Percentiles rank a stretch among this genome's conserved stretches.
phyloP scores from a whole-genome alignment of 768 basidiomycete species.

The Termitomyces sp. region DNA sequence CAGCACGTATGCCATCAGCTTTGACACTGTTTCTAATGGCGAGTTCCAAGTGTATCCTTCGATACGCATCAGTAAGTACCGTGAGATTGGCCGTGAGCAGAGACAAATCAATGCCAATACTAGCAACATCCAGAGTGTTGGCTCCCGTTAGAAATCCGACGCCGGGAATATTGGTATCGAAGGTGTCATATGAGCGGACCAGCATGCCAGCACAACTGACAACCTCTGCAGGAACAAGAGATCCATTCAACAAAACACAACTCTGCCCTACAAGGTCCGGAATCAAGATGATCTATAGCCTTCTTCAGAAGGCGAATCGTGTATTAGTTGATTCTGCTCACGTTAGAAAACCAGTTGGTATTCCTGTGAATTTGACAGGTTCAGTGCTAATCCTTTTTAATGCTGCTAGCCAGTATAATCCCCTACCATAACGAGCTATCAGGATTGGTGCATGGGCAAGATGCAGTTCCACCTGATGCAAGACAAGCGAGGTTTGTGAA shows the following conservation, averaged over 20 bases:
- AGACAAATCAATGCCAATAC: constrained; percentile 50
- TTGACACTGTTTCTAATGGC: constrained; percentile 37
- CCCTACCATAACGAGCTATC: constrained; percentile 36
- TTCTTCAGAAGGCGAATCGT: background rate
- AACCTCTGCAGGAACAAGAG: constrained; percentile 35
- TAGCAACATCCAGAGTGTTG: constrained; percentile 61
- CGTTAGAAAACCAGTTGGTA: constrained; percentile 64
- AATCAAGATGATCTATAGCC: constrained; percentile 53
- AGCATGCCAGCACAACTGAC: constrained; percentile 47
- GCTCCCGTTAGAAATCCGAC: constrained; percentile 55
- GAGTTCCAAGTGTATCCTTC: constrained; percentile 48
- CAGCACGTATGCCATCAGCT: constrained; percentile 58
- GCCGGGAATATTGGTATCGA: constrained; percentile 25
- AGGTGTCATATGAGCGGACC: constrained; percentile 38
- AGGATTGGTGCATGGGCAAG: constrained; percentile 52
- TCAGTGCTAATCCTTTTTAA: background rate
- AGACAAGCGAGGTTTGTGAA: constrained; percentile 51
- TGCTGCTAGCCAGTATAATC: background rate
- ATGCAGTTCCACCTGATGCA: constrained; percentile 43
- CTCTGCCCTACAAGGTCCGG: constrained; percentile 50
- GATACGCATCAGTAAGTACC: constrained; percentile 44
- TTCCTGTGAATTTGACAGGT: constrained; percentile 39
- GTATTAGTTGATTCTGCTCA: constrained; percentile 12
- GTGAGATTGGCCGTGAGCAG: constrained; percentile 38
- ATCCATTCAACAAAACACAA: constrained; percentile 50